Base-by-base conservation (phyloP, 2,329 filamentous ascomycete genomes). In the Hymenoscyphus infarciens region DNA sequence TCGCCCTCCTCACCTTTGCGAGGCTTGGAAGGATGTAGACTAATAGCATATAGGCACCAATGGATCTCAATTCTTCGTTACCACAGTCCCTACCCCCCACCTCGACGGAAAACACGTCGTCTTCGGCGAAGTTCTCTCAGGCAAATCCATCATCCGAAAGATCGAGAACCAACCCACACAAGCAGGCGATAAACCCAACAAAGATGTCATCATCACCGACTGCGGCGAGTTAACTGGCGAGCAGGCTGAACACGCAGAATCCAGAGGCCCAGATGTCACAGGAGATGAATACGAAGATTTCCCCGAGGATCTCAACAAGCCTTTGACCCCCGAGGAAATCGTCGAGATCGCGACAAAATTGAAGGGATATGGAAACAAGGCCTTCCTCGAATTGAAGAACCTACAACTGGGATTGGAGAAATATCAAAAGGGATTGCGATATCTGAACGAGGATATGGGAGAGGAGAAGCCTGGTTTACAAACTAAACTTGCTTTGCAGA, bases 51-150 rank as follows among this genome's bases (percentile, higher is more conserved):
- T 68, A 90, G 88, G 89, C 71, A 97, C 95, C 76, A 99, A 99
- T 76, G 95, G 95, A 73, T 96, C 91, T 58, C 95, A 99, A 74
- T 99, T 99, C 85, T 99, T 99, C 84, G 82, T 98, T 72, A 99
- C 95, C 57, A 98, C 95, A 16, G 91, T 97, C 33, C 83, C 88
- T n/a, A 98, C 95, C 15, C 93, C 92, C 56, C 95, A 98, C 76
- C 85, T 98, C 45, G 93, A 99, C 76, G 87, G 87, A 75, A 99
- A 99, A 83, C 94, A 99, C 79, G 95, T 98, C 56, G 93, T 99
- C 27, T 99, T 97, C 71, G 95, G 95, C 67, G 89, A 97, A 75
- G 94, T 98, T 61, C 84, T 97, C 73, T 90, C 88, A 65, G 95
- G 95, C 73, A 98, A 97, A 83, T 93, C 91, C 66, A 81, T 97